Conservation (phyloP, 805 yeast genomes). For the Teunomyces tritomae region DNA sequence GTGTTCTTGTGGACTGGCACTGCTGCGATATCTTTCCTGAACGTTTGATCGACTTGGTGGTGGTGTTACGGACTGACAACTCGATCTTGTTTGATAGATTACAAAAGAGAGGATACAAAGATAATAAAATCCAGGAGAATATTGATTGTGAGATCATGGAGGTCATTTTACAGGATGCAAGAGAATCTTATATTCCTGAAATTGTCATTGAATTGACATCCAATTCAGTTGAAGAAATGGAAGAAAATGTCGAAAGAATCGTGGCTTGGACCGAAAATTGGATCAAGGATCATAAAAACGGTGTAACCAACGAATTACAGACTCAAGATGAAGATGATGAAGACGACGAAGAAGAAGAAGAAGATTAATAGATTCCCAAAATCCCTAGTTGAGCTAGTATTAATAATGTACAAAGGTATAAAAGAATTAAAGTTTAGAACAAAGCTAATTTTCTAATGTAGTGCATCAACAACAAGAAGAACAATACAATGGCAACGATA, state of each 20-base stretch:
- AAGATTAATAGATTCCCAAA: not conserved
- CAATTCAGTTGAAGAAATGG: conserved; percentile 72
- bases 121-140: conserved; percentile 83
- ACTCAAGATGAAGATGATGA: conserved; percentile 13
- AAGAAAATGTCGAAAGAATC: conserved; percentile 76
- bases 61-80: conserved; percentile 81
- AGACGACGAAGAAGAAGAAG: conserved; percentile 11
- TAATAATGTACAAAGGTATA: conserved; percentile 2
- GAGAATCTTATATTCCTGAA: conserved; percentile 73
- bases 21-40: conserved; percentile 96
- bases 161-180: conserved; percentile 81
- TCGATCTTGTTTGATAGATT: conserved; percentile 71
- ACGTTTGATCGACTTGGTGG: conserved; percentile 84
- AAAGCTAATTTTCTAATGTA: conserved; percentile 28
- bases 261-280: conserved; percentile 73
- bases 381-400: not conserved
- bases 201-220: conserved; percentile 80
- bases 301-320: conserved; percentile 31
- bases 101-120: conserved; percentile 71
- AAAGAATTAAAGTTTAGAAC: conserved; percentile 1
- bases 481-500: conserved; percentile 36
- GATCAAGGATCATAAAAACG: conserved; percentile 50
- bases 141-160: conserved; percentile 97
- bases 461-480: conserved; percentile 30
- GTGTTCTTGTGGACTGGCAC: conserved; percentile 93